Conservation (phyloP, 2,329 filamentous ascomycete species). For the Arthrocladium fulminans region DNA sequence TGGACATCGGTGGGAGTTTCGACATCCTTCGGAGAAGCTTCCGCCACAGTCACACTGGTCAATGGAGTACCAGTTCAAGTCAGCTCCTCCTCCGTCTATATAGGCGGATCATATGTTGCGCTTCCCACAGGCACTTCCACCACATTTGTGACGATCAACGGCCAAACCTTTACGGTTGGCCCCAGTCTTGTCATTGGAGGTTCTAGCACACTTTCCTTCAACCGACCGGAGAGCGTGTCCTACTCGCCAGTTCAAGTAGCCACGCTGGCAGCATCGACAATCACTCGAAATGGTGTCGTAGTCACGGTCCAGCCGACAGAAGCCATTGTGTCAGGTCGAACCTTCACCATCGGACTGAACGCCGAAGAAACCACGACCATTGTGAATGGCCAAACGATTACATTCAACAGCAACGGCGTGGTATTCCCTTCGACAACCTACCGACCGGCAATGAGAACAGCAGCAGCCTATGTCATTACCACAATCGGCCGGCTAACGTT, state of each 20-base stretch:
- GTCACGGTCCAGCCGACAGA: conserved; percentile 22
- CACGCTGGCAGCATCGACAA: not conserved
- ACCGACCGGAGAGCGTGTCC: conserved; percentile 2
- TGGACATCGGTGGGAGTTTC: conserved; percentile 11
- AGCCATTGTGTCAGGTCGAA: conserved; percentile 23
- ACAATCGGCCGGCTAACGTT: conserved; percentile 21
- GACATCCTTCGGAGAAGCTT: conserved; percentile 4
- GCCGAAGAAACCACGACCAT: conserved; percentile 19
- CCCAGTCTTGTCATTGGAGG: conserved; percentile 17
- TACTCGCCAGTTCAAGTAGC: conserved; percentile 1
- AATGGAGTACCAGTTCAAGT: conserved; percentile 18
- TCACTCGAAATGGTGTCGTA: conserved; percentile 14
- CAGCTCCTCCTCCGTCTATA: conserved; percentile 16
- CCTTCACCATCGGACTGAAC: conserved; percentile 22
- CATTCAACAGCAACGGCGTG: conserved; percentile 21
- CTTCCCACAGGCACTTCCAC: conserved; percentile 14
- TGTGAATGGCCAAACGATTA: conserved; percentile 21
- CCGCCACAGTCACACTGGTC: conserved; percentile 12
- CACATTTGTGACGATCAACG: conserved; percentile 14
- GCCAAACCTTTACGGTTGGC: conserved; percentile 16
- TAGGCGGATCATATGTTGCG: conserved; percentile 18
- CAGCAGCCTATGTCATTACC: conserved; percentile 12
- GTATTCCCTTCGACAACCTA: conserved; percentile 21
- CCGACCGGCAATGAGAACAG: conserved; percentile 9
- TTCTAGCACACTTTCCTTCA: conserved; percentile 4